Evolutionary conservation across 176 grass and related monocot genomes (phyloP), one percentile per base, ranked within the genome.

Genomic region (Lolium rigidum): DNA sequence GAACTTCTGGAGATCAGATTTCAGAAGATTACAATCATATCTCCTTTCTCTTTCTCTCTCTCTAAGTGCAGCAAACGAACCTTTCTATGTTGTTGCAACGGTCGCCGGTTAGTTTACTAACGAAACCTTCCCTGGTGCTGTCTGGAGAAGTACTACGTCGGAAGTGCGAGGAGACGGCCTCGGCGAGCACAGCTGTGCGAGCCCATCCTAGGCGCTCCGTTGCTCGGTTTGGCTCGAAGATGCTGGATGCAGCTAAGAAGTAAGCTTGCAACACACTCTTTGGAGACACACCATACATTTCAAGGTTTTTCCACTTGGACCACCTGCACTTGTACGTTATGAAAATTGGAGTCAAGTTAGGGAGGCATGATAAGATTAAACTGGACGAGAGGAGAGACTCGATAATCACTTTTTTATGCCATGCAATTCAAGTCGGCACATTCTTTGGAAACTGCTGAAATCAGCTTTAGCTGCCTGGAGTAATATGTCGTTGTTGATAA

Each of bases 211-310:
- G 61, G 7, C 92, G 66, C 56, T 94, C 90, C 0, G 25, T 46
- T 11, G 69, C 83, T 54, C 90, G 72, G 31, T 84, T 62, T 3
- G 95, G 78, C 12, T 94, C 95, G 16, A 91, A 97, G 57, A 93
- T 82, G 62, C 44, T 84, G 4, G 88, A 83, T 1, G 83, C 55
- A 3, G 92, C 95, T 15, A 94, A 54, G 81, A 94, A 97, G 61
- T 31, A 64, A 25, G 73, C 81, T 54, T n/a, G 80, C 67, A 94
- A 31, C 0, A 66, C 41, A 46, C 61, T 78, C 16, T 66, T 20
- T 4, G 6, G 9, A 10, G 68, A 82, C 18, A 90, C 78, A 0
- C 77, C 84, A 1, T 71, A 61, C 41, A 10, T 22, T 7, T 37
- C 25, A 0, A 93, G 78, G 4, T 39, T 65, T 39, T 44, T 68